phyloP scores from a whole-genome alignment of 805 yeast species.

The Cyberlindnera xishuangbannaensis region DNA sequence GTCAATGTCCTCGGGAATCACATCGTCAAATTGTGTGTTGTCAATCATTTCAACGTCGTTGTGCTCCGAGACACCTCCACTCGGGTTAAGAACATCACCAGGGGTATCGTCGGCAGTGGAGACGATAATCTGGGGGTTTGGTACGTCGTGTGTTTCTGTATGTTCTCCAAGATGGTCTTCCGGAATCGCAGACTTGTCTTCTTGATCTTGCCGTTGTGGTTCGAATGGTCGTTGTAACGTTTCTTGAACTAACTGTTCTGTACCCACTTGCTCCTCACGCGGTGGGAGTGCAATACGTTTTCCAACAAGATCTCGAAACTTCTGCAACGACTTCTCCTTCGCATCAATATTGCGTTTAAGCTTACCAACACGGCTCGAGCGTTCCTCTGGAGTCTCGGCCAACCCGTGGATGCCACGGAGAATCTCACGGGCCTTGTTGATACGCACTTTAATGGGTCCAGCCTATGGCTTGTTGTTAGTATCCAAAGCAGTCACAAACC shows the following conservation, averaged over 20 bases:
- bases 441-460: conserved; percentile 39
- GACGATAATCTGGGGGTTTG: too few species aligned
- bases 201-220: too few species aligned
- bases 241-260: background rate
- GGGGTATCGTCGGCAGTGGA: too few species aligned
- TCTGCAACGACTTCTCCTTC: conserved; percentile 23
- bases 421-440: conserved; percentile 30
- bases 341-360: conserved; percentile 27
- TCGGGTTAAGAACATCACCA: too few species aligned
- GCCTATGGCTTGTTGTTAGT: conserved; percentile 22
- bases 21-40: conserved; percentile 2
- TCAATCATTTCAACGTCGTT: conserved; percentile 8
- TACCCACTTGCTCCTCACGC: conserved; percentile 1
- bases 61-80: too few species aligned
- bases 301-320: conserved; percentile 19
- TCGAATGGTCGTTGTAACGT: background rate
- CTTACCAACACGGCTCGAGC: conserved; percentile 29
- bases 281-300: conserved; percentile 9
- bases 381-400: conserved; percentile 35
- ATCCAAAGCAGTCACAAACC: too few species aligned
- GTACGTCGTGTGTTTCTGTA: too few species aligned
- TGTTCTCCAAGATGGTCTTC: too few species aligned
- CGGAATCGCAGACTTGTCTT: too few species aligned
- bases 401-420: conserved; percentile 40
- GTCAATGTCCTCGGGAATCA: too few species aligned